Evolutionary conservation across 148 eudicot genomes (phyloP), one percentile per base, ranked within the genome.

Genomic region (Chenopodium album): DNA sequence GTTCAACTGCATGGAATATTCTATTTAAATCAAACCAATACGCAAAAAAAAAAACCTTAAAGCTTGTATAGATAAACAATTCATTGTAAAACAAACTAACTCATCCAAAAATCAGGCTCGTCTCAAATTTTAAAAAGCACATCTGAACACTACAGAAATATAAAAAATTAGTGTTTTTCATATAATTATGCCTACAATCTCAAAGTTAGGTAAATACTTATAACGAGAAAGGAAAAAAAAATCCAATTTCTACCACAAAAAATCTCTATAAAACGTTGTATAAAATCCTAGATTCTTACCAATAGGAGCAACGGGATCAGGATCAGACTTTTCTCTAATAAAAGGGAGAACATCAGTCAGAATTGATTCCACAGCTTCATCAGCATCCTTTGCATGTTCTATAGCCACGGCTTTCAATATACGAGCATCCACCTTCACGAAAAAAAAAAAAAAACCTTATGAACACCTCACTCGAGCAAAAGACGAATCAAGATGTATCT

Each of bases 321-420:
- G 44, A 41, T 41, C 44, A 41, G 44, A 41, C 65, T 50, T 50
- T 9, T 79, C 73, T 28, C 70, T 41, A n/a, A 88, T 73, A 78
- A 46, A 77, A 48, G 96, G 97, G 28, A 93, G 85, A 71, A 95
- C 84, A 82, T 95, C 93, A 4, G 75, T 84, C 28, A 93, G 85
- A 63, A 95, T 88, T 74, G 86, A 87, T 76, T 88, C 92, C 68
- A 85, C 97, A 66, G 98, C 98, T 37, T 76, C 82, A 84, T 92
- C 86, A 75, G 88, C 86, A 88, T 95, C 96, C 83, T 93, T 89
- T 23, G 89, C 50, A 83, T 95, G 90, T 84, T 95, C 98, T 69
- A 93, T 92, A 48, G 98, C 95, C 83, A 92, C 98, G 85, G 98
- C 98, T 83, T 88, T 91, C 78, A 93, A 86, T 26, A 87, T 75